Evolutionary conservation across 192 early-diverging fungal species (phyloP), one percentile per base, ranked within the genome.

Genomic region (Entomortierella parvispora): DNA sequence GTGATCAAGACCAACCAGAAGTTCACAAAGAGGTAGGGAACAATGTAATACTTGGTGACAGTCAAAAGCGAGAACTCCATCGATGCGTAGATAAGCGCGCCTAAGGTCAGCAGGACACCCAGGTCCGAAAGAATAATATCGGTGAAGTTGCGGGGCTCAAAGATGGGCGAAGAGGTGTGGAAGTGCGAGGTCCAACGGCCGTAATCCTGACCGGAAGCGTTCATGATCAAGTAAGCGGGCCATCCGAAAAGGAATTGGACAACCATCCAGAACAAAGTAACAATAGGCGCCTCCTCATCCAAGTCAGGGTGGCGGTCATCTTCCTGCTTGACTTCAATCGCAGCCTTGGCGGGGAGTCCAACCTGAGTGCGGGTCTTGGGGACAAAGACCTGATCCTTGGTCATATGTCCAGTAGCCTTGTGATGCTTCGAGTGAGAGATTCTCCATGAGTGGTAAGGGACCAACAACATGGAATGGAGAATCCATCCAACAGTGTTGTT

Each of bases 1-100:
- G 97, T 98, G 75, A 98, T 98, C 59, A 93, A 82, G n/a, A 98
- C 95, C 44, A 98, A 87, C 95, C 95, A 98, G 70, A 91, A 89
- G 87, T 97, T 96, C 63, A 97, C 97, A 72, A 90, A 84, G 45
- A 97, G 70, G 81, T 97, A 98, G 9, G 96, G 96, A n/a, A 95
- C 80, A 22, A 92, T 80, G 80, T 98, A 98, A 88, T 88, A 98
- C 74, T 88, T 89, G 52, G 90, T 46, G 18, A 97, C 92, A 28
- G 88, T 71, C 10, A 83, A 61, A 53, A 85, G 47, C 5, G 90
- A 90, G 58, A 81, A 91, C 50, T 80, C 65, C 63, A 72, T 68
- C 51, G 75, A 74, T 45, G 80, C 81, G 58, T 87, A 88, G 31
- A 46, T 80, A n/a, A 95, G 78, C 20, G 72, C 80, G 12, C 49